These are phyloP conservation scores for Fusarium camptoceras DNA, from an alignment of 2,329 filamentous ascomycete genomes.

Conservation along the genomic window DNA sequence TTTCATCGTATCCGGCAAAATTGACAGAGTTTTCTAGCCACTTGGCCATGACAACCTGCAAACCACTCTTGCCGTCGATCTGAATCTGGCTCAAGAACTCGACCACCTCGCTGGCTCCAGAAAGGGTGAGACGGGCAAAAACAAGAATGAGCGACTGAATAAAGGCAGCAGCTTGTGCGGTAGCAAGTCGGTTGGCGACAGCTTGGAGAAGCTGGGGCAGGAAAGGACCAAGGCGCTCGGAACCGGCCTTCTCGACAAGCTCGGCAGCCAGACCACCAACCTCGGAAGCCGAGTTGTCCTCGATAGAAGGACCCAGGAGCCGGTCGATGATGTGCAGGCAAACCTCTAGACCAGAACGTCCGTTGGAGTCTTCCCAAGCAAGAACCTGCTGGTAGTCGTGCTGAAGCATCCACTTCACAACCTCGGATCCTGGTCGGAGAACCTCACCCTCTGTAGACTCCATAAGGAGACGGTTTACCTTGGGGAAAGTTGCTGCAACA, in stretches of 20 bases:
- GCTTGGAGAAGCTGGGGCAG: conserved; percentile 88
- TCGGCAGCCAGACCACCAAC: conserved; percentile 94
- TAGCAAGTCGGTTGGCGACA: conserved; percentile 85
- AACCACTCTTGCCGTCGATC: conserved; percentile 82
- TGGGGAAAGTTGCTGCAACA: conserved; percentile 86
- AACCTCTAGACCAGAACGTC: conserved; percentile 87
- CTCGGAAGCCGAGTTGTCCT: conserved; percentile 94
- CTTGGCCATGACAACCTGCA: conserved; percentile 90
- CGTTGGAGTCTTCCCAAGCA: conserved; percentile 82
- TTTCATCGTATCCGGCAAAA: conserved; percentile 98
- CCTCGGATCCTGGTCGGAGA: conserved; percentile 85
- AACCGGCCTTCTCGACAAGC: conserved; percentile 93
- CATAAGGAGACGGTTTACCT: conserved; percentile 84
- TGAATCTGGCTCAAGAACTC: conserved; percentile 89
- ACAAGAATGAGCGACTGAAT: conserved; percentile 97
- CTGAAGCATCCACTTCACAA: conserved; percentile 87
- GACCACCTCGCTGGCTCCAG: conserved; percentile 88
- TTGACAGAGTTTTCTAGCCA: conserved; percentile 98
- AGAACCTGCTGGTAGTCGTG: conserved; percentile 94
- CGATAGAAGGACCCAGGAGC: conserved; percentile 83
- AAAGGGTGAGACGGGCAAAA: conserved; percentile 88
- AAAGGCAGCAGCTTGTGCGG: conserved; percentile 85
- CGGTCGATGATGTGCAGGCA: conserved; percentile 93
- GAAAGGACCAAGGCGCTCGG: conserved; percentile 90
- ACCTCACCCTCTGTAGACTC: conserved; percentile 88